These are phyloP conservation scores for Penicillium bialowiezense DNA, from an alignment of 495 filamentous ascomycete species.

Conservation along the genomic window DNA sequence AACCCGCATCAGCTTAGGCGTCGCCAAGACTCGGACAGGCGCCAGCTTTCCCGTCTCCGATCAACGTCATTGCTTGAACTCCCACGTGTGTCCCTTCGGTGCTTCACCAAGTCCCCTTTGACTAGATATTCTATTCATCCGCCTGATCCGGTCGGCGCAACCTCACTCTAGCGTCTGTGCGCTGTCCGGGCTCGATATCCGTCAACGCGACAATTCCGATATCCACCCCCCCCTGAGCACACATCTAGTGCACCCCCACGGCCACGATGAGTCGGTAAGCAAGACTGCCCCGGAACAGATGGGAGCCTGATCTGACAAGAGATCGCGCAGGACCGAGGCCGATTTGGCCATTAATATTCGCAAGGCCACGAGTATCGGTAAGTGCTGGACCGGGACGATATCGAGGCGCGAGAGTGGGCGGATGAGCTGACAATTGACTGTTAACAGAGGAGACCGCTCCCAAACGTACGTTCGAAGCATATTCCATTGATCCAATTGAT, in stretches of 20 bases:
- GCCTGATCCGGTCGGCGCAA: slow-evolving; percentile 18
- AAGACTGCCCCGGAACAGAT: neutral
- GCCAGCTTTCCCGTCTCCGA: slow-evolving; percentile 36
- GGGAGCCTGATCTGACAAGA: neutral
- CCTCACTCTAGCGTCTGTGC: slow-evolving; percentile 7
- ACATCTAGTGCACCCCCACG: slow-evolving; percentile 11
- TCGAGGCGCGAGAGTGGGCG: slow-evolving; percentile 7
- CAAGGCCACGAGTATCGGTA: slow-evolving; percentile 89
- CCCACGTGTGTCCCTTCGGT: slow-evolving; percentile 17
- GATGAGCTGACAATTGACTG: slow-evolving; percentile 26
- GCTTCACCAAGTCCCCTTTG: slow-evolving; percentile 1
- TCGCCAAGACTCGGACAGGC: slow-evolving; percentile 34
- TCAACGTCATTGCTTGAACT: slow-evolving; percentile 35
- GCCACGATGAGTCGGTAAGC: slow-evolving; percentile 48
- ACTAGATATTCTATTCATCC: slow-evolving; percentile 3
- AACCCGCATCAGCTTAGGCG: slow-evolving; percentile 23
- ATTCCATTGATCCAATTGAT: slow-evolving; percentile 10
- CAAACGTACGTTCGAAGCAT: slow-evolving; percentile 61
- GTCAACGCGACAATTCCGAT: slow-evolving; percentile 13
- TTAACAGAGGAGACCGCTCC: slow-evolving; percentile 83
- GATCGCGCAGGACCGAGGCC: slow-evolving; percentile 69
- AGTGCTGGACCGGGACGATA: slow-evolving; percentile 17
- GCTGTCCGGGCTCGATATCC: slow-evolving; percentile 26
- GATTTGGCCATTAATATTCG: slow-evolving; percentile 94
- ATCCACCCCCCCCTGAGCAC: slow-evolving; percentile 24